These are phyloP conservation scores for Dryas drummondii DNA, from an alignment of 306 rosid genomes.

Conservation along the genomic window DNA sequence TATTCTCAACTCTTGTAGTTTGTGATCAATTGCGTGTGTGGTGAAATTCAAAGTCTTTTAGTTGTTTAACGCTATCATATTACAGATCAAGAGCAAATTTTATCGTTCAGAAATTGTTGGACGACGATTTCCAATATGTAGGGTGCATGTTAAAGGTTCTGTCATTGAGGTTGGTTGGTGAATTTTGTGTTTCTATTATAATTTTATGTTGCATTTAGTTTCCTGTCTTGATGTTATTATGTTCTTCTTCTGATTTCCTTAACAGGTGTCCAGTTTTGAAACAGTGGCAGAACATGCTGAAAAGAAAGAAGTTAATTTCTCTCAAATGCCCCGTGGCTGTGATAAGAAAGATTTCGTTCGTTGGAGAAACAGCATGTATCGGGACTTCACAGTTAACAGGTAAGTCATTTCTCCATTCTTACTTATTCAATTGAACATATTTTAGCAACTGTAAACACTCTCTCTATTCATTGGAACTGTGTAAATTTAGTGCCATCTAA, in stretches of 20 bases:
- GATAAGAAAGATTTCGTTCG: conserved; percentile 46
- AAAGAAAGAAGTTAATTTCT: conserved; percentile 27
- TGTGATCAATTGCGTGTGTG: conserved; percentile 6
- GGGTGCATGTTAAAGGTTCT: conserved; percentile 56
- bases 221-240: conserved; percentile 21
- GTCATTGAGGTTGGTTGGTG: conserved; percentile 61
- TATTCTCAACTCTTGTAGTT: conserved; percentile 10
- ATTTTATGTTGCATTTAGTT: neutral
- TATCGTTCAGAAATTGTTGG: conserved; percentile 55
- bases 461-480: conserved; percentile 5
- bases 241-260: conserved; percentile 22
- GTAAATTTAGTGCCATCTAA: conserved; percentile 17
- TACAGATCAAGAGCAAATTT: conserved; percentile 57
- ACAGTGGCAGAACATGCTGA: conserved; percentile 45
- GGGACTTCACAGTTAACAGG: conserved; percentile 95
- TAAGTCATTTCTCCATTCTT: conserved; percentile 6
- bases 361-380: conserved; percentile 58
- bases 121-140: conserved; percentile 76
- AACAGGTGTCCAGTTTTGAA: conserved; percentile 86
- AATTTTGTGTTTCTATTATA: conserved; percentile 4
- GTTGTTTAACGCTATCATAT: conserved; percentile 18
- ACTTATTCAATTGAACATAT: neutral
- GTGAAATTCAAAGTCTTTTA: neutral
- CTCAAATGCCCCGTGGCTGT: conserved; percentile 47
- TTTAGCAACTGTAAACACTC: neutral